Percentiles rank a stretch among this genome's conserved stretches.
Conservation (phyloP, 352 stramenopile species). For the Phytophthora brassicae region DNA sequence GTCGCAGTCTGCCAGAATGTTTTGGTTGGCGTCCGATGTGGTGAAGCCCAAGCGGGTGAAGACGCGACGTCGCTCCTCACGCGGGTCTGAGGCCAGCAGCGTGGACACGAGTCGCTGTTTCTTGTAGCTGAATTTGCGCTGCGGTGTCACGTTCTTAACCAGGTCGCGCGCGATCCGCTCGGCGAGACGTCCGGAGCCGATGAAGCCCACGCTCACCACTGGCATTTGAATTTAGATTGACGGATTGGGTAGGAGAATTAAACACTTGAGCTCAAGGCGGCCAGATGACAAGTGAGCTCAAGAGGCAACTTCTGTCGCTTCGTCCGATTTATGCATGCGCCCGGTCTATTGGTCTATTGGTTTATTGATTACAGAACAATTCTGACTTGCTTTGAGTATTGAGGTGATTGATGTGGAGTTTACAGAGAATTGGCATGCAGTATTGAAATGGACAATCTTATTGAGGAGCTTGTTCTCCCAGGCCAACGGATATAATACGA, state of each 20-base stretch:
- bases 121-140: constrained; percentile 71
- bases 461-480: too few species aligned
- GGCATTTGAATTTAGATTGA: constrained; percentile 8
- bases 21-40: constrained; percentile 54
- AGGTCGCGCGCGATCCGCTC: constrained; percentile 64
- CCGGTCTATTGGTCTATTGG: neutral
- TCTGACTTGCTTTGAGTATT: too few species aligned
- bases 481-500: too few species aligned
- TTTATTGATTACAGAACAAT: too few species aligned
- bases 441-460: too few species aligned
- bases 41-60: constrained; percentile 69
- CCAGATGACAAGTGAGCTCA: constrained; percentile 17
- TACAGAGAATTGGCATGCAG: neutral
- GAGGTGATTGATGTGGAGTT: too few species aligned
- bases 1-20: constrained; percentile 69
- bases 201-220: constrained; percentile 71
- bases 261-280: constrained; percentile 3
- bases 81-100: constrained; percentile 65
- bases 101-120: constrained; percentile 74
- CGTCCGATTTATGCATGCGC: neutral
- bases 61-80: constrained; percentile 52
- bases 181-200: constrained; percentile 65
- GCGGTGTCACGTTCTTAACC: constrained; percentile 59
- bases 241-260: too few species aligned
- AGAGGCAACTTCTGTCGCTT: neutral